phyloP scores from a whole-genome alignment of 345 rosid species.

The Brassica carinata region DNA sequence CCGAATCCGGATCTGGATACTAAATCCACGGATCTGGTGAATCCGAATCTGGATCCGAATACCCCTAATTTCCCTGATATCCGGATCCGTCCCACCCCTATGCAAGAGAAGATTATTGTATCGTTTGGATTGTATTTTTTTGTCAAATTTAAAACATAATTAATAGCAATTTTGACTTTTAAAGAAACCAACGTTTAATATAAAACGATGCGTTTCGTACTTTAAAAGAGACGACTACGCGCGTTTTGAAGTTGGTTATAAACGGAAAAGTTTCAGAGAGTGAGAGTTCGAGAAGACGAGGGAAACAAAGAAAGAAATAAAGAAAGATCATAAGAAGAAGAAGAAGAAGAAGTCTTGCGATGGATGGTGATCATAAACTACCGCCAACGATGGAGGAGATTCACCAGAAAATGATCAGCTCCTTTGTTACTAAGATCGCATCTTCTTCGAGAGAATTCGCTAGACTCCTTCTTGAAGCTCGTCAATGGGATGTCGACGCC shows the following conservation, averaged over 20 bases:
- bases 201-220: neutral
- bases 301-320: neutral
- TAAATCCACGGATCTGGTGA: no score
- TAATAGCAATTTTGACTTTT: no score
- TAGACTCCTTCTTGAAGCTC: constrained; percentile 64
- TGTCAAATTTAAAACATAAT: no score
- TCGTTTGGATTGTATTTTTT: no score
- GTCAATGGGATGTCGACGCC: constrained; percentile 67
- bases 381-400: neutral
- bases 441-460: constrained; percentile 69
- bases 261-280: neutral
- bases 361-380: neutral
- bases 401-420: constrained; percentile 38
- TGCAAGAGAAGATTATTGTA: no score
- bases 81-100: no score
- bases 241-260: neutral
- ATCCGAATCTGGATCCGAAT: no score
- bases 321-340: neutral
- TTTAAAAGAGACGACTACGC: neutral
- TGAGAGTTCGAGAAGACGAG: neutral
- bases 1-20: no score
- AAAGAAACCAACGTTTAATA: no score
- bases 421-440: constrained; percentile 57
- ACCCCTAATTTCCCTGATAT: no score
- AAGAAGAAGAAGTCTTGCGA: constrained; percentile 12